phyloP scores from a whole-genome alignment of 2,329 filamentous ascomycete genomes.

The Ophiostoma sp. region DNA sequence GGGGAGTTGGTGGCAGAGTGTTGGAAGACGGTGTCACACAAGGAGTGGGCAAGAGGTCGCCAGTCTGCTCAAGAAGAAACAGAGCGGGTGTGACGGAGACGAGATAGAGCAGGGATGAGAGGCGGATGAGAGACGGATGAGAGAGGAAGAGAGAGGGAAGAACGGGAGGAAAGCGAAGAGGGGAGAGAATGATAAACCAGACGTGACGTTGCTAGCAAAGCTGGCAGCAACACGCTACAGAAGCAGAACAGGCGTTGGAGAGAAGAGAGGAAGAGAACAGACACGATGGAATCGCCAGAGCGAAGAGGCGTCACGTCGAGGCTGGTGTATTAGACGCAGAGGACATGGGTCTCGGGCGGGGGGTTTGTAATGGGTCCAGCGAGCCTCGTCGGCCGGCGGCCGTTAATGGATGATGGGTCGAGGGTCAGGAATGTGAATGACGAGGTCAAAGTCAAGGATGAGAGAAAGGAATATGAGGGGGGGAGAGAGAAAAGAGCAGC shows the following conservation, averaged over 20 bases:
- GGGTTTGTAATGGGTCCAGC: constrained; percentile 1
- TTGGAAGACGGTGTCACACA: background rate
- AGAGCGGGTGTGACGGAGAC: background rate
- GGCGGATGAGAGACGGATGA: background rate
- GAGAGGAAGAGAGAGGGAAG: background rate
- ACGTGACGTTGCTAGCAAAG: no score
- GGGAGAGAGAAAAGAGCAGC: background rate
- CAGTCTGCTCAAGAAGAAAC: background rate
- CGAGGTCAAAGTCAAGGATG: background rate
- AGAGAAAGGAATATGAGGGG: background rate
- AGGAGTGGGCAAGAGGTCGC: background rate
- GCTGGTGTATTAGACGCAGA: background rate
- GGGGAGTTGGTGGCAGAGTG: background rate
- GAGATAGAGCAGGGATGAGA: background rate
- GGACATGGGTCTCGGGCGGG: constrained; percentile 1
- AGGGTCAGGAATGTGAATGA: background rate
- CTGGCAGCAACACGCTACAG: no score
- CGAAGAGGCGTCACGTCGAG: constrained; percentile 7
- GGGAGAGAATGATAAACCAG: background rate
- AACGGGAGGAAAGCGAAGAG: background rate
- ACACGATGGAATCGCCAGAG: no score
- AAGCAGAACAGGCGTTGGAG: background rate
- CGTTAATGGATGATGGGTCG: constrained; percentile 1
- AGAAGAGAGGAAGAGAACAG: background rate
- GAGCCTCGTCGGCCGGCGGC: background rate